These are phyloP conservation scores for Schizonepeta tenuifolia DNA, from an alignment of 257 asterid species.

Conservation along the genomic window DNA sequence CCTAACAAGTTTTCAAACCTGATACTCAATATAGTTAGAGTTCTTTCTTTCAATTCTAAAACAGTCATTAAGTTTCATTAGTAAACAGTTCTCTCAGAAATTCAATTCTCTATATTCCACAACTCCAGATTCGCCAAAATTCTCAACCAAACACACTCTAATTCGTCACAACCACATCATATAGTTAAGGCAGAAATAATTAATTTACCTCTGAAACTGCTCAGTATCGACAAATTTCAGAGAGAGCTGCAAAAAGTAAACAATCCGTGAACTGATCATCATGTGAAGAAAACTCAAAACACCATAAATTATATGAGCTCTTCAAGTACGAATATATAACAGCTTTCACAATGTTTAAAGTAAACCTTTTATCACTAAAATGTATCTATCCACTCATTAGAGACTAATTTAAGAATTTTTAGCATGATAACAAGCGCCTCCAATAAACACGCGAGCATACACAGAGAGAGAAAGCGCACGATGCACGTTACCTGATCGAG, in stretches of 20 bases:
- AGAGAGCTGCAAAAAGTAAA: conserved; percentile 55
- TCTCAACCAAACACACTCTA: not conserved
- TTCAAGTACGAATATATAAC: not conserved
- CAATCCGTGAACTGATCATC: conserved; percentile 30
- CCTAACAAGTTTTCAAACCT: not conserved
- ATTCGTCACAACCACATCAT: conserved; percentile 23
- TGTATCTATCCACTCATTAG: conserved; percentile 10
- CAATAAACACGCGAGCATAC: not conserved
- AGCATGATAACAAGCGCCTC: not conserved
- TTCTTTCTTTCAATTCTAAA: not conserved
- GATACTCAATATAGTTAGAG: not conserved
- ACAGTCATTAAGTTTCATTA: not conserved
- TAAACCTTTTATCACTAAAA: not conserved
- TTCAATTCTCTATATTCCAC: not conserved
- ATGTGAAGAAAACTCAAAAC: conserved; percentile 25
- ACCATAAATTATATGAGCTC: not conserved
- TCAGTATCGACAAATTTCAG: conserved; percentile 87
- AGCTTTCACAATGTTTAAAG: conserved; percentile 2
- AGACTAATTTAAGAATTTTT: not conserved
- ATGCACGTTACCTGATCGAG: conserved; percentile 60
- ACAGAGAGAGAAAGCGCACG: not conserved
- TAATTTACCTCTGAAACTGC: conserved; percentile 86
- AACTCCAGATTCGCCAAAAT: not conserved
- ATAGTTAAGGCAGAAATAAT: not conserved
- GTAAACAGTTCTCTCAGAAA: not conserved